Conservation (phyloP, 2,329 filamentous ascomycete species). For the Uncinocarpus reesii region DNA sequence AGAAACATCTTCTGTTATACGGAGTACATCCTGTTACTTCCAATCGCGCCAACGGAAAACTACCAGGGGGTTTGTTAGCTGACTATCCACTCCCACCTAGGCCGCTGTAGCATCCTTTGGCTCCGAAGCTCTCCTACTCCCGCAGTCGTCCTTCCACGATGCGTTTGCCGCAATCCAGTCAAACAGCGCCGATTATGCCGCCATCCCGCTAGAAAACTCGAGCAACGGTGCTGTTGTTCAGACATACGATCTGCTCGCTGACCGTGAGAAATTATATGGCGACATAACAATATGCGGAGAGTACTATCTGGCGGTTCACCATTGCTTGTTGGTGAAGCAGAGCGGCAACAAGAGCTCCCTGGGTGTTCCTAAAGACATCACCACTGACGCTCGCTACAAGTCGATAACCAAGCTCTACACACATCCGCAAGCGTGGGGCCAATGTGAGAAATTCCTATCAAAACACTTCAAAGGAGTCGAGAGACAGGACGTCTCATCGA, state of each 20-base stretch:
- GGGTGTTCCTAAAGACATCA: not conserved
- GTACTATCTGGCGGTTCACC: constrained; percentile 76
- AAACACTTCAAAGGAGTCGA: constrained; percentile 63
- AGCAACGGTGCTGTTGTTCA: constrained; percentile 87
- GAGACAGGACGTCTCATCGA: constrained; percentile 72
- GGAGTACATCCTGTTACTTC: no score
- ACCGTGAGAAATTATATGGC: constrained; percentile 53
- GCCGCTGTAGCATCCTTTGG: constrained; percentile 46
- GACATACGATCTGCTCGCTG: constrained; percentile 79
- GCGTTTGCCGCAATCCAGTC: constrained; percentile 70
- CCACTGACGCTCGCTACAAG: constrained; percentile 35
- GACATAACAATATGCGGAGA: constrained; percentile 71
- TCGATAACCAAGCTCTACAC: constrained; percentile 71
- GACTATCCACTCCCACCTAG: constrained; percentile 29
- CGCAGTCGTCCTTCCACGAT: constrained; percentile 42
- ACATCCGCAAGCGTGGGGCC: constrained; percentile 90
- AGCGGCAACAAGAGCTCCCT: not conserved
- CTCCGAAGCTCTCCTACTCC: constrained; percentile 25
- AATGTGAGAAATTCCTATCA: constrained; percentile 68
- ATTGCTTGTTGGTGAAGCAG: constrained; percentile 60
- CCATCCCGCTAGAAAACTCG: constrained; percentile 92
- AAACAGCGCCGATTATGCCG: constrained; percentile 55
- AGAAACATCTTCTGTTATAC: no score
- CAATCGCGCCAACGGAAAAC: no score
- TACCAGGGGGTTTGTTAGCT: constrained; percentile 12